Base-by-base conservation (phyloP, 495 filamentous ascomycete species). In the Neohortaea acidophila region DNA sequence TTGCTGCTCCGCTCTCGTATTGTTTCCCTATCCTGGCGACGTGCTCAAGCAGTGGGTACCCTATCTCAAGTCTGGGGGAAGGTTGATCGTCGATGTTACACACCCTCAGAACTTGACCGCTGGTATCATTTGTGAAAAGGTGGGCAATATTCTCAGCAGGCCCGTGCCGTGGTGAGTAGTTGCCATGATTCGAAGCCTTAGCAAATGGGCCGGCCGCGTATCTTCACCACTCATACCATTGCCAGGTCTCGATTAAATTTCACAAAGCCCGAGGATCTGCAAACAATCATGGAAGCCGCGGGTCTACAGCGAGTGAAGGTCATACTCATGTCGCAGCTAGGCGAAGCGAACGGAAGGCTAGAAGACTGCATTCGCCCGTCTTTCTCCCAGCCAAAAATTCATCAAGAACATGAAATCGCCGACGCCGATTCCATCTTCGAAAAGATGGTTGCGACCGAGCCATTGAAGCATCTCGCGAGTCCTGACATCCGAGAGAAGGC, bases 11-110 rank as follows among this genome's bases (percentile, higher is more conserved):
- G 60, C 52, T 25, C 46, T 63, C 21, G 55, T 60, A 4, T 48
- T 63, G 3, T 34, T 62, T 5, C 38, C 54, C 29, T 51, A 63
- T 38, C 51, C 56, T 1, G 21, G 21, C 21, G 39, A 41, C 8
- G 58, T 53, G 2, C 34, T 65, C 6, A 47, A 47, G 32, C 36
- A 47, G 12, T 63, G 60, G 62, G 32, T 39, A n/a, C 34, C 24
- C 9, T 59, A 52, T 28, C 44, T 65, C 21, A 61, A 57, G 41
- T 45, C 39, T 13, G 56, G 54, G 10, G 60, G 62, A 2, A 46
- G 34, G 28, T 25, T 63, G 33, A 38, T 54, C 31, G 33, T 43
- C 31, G 32, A 52, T 28, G 43, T 41, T 6, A 34, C 26, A 13
- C 38, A 47, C 22, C 43, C 43, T n/a, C 13, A 30, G 10, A 39